Base-by-base conservation (phyloP, 768 basidiomycete species). In the Russula compacta region DNA sequence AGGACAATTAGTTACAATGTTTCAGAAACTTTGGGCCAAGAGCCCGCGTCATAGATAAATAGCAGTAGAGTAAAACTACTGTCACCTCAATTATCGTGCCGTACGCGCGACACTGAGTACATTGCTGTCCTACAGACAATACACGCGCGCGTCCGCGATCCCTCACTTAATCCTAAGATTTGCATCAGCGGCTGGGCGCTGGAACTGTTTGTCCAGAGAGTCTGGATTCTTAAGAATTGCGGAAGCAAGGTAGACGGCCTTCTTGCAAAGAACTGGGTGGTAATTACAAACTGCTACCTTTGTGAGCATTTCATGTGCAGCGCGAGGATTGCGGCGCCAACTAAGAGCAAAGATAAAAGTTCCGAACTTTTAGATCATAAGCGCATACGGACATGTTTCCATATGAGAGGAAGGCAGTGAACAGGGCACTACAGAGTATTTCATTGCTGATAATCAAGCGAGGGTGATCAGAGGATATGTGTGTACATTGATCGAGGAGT, bases 261-360 rank as follows among this genome's bases (percentile, higher is more conserved):
- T 54, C 17, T 43, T 46, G 17, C 11, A 15, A 36, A 63, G 43
- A 17, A 59, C 24, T 39, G 47, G 48, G n/a, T 63, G 52, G 24
- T 59, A 63, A 12, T 58, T 32, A n/a, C 51, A 29, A 24, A 59
- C 58, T 24, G 42, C 57, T 6, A 11, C 36, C 24, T 53, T 63
- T 21, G 33, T 24, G 38, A 50, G 42, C 1, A 61, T 49, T 35
- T 67, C 61, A 39, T 58, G 52, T 4, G 65, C 53, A 1, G 40
- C 63, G 0, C 53, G 29, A 24, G 49, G 51, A 15, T 17, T 52
- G 6, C 39, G 39, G 15, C 39, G 39, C n/a, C 5, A 53, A 19
- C 44, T 67, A 9, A 12, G 7, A 35, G n/a, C n/a, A n/a, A 42
- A 15, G 17, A 6, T 2, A 6, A 42, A 14, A 50, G 38, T 10